Evolutionary conservation across 306 rosid species (phyloP), one percentile per base, ranked within the genome.

Genomic region (Citrullus amarus): DNA sequence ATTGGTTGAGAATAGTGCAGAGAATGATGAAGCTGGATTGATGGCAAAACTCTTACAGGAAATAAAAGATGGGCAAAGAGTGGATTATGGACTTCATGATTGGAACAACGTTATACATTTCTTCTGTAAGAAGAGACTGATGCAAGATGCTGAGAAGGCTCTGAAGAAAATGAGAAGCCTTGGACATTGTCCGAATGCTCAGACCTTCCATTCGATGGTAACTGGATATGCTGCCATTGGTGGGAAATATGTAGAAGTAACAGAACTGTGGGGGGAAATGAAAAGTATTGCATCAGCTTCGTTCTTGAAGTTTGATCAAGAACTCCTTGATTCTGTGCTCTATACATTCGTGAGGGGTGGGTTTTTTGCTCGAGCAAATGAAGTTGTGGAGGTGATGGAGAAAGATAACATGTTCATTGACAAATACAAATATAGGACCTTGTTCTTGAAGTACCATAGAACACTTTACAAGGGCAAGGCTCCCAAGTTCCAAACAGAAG

Each of bases 181-280:
- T 39, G 97, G 97, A 75, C 90, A 87, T 81, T 32, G 80, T 18
- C 97, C 92, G 6, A 93, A 93, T 84, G 96, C 92, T 57, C 97
- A 89, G 55, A 93, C 93, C 43, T 91, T 91, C 83, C 97, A 93
- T 85, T 90, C 96, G 57, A 86, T 93, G 93, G 92, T 90, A 44
- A 93, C 97, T 51, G 96, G 95, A 46, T 93, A 90, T 85, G 96
- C 97, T 73, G 92, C 97, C 39, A 36, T 89, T 71, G 97, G 98
- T 73, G 98, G 98, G 54, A 93, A 89, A 39, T 93, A 93, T 82
- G 82, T 86, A 78, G 92, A 90, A 83, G 96, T 91, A 71, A 90
- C 97, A 18, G 97, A 88, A 80, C 81, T 93, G 51, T 91, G 96
- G 98, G 96, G 96, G 10, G 93, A 93, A 89, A 93, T 93, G 96